These are phyloP conservation scores for Schizosaccharomyces lindneri DNA, from an alignment of 805 yeast species.

Conservation along the genomic window DNA sequence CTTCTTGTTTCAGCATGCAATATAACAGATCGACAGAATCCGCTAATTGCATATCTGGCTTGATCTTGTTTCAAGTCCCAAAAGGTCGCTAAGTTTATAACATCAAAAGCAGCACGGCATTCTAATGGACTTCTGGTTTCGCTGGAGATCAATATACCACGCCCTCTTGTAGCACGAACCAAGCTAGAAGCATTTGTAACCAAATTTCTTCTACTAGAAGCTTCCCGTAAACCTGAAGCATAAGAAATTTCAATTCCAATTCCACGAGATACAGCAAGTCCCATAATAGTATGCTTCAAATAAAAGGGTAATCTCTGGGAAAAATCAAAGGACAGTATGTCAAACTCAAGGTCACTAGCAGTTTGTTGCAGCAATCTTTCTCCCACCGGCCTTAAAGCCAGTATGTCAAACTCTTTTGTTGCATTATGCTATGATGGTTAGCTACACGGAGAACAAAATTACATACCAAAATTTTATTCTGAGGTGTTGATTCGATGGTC, in stretches of 20 bases:
- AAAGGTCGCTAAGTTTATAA: conserved; percentile 35
- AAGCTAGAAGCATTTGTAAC: conserved; percentile 51
- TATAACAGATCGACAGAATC: background rate
- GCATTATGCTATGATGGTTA: background rate
- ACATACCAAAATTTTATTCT: conserved; percentile 33
- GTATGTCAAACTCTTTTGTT: conserved; percentile 35
- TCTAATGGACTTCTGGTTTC: conserved; percentile 35
- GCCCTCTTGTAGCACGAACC: conserved; percentile 52
- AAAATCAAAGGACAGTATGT: conserved; percentile 51
- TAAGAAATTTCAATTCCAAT: conserved; percentile 61
- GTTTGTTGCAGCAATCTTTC: conserved; percentile 61
- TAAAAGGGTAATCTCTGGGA: conserved; percentile 43
- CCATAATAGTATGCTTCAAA: conserved; percentile 58
- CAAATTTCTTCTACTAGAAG: conserved; percentile 27
- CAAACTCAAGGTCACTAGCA: conserved; percentile 54
- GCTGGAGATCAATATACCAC: conserved; percentile 57
- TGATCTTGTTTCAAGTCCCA: conserved; percentile 32
- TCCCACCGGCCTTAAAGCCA: conserved; percentile 56
- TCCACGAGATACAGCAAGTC: conserved; percentile 66
- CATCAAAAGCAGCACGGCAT: conserved; percentile 43
- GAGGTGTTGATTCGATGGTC: conserved; percentile 50
- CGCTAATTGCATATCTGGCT: background rate
- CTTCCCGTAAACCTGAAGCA: conserved; percentile 17
- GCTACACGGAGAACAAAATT: background rate
- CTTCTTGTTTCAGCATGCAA: conserved; percentile 1